phyloP scores from a whole-genome alignment of 1,284 basidiomycete species.

The Austropuccinia psidii region DNA sequence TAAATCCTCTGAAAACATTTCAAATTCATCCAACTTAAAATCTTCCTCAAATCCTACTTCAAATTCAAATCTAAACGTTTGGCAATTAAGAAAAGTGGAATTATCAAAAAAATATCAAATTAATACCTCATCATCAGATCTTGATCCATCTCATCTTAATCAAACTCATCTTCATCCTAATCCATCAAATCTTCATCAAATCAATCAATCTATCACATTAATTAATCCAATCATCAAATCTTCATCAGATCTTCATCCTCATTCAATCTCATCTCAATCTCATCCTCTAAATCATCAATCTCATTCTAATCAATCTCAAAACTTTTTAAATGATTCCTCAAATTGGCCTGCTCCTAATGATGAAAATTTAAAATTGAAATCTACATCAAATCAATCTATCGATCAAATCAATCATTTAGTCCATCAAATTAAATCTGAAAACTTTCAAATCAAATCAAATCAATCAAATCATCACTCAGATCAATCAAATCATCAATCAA shows the following conservation, averaged over 20 bases:
- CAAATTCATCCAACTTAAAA: too few species aligned
- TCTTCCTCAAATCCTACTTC: background rate
- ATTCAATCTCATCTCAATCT: background rate
- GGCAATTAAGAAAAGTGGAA: slow-evolving; percentile 2
- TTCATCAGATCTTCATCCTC: too few species aligned
- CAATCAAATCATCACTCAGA: background rate
- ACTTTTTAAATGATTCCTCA: background rate
- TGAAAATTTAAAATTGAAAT: background rate
- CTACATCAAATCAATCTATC: background rate
- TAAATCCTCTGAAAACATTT: too few species aligned
- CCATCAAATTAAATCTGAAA: background rate
- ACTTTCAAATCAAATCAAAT: too few species aligned
- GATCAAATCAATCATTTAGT: background rate
- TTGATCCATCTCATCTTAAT: background rate
- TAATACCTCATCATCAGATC: background rate
- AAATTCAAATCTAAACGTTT: background rate
- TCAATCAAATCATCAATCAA: background rate
- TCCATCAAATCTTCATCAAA: too few species aligned
- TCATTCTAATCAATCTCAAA: background rate
- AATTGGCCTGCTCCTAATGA: slow-evolving; percentile 4
- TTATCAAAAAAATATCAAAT: slow-evolving; percentile 8
- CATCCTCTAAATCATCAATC: background rate
- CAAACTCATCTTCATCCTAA: background rate
- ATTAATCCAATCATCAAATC: too few species aligned
- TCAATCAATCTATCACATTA: too few species aligned